Evolutionary conservation across 768 basidiomycete species (phyloP).

Genomic region (Lactarius akahatsu): DNA sequence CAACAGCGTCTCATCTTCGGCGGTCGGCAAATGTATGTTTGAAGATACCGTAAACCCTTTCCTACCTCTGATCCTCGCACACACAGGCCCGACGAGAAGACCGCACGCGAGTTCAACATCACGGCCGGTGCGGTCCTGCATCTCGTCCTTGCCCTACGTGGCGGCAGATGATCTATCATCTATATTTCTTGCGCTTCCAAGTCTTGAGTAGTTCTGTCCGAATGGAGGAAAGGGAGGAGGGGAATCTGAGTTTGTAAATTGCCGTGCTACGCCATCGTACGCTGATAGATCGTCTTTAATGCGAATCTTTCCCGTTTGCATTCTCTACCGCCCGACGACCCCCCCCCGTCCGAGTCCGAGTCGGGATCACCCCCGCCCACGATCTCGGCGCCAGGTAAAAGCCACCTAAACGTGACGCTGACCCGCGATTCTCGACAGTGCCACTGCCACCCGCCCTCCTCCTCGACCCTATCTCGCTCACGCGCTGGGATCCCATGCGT

Average conservation of each 20-base stretch:
- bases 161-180: conserved; percentile 55
- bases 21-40: conserved; percentile 86
- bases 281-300: conserved; percentile 26
- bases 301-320: not conserved
- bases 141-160: conserved; percentile 92
- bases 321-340: not conserved
- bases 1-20: conserved; percentile 93
- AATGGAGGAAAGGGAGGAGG: not conserved
- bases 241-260: not conserved
- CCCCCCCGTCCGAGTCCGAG: not conserved
- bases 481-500: conserved; percentile 80
- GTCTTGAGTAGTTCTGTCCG: no score
- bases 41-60: not conserved
- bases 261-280: conserved; percentile 14
- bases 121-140: conserved; percentile 85
- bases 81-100: conserved; percentile 86
- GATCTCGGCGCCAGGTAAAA: conserved; percentile 80
- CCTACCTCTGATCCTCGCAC: not conserved
- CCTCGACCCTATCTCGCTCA: conserved; percentile 57
- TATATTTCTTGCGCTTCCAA: no score
- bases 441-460: conserved; percentile 36
- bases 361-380: conserved; percentile 39
- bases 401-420: conserved; percentile 86
- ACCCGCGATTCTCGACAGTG: conserved; percentile 58
- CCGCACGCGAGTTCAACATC: conserved; percentile 81